Evolutionary conservation across 306 rosid species (phyloP), one percentile per base, ranked within the genome.

Genomic region (Hippophae gyantsensis): DNA sequence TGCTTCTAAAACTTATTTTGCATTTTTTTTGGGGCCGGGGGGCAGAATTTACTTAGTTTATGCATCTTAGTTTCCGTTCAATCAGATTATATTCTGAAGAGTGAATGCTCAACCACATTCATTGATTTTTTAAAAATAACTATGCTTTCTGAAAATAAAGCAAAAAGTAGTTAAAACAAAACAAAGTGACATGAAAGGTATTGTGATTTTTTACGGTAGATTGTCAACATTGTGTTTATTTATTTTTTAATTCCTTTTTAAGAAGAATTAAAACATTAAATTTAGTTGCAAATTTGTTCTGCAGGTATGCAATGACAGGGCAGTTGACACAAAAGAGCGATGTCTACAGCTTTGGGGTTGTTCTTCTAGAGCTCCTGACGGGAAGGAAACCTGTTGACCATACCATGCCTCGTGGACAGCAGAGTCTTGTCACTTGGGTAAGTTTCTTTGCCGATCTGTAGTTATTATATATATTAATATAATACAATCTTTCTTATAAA

Each of bases 341-440:
- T 49, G 84, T 79, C 7, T 79, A 79, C 67, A 79, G 84, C 47
- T 79, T 79, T 10, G 84, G 84, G 12, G 84, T 79, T 41, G 84
- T 79, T 74, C 84, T 79, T 53, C 80, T 79, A 47, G 84, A 79
- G 76, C 84, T 79, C 42, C 62, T 79, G 54, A 79, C 84, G 1
- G 84, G 84, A 42, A 67, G 84, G 67, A 79, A 79, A 61, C 84
- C 84, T 25, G 84, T 79, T 5, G 84, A 79, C 53, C 84, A 79
- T 59, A 79, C 84, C 56, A 79, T 79, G 84, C 84, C 84, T 43
- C 84, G 84, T 9, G 84, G 84, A 14, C 84, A 79, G 66, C 84
- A 79, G 64, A 79, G 84, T 74, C 76, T 79, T 52, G 84, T 79
- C 10, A 79, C 98, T 63, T 90, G 98, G 98, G 98, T 87, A 53